These are phyloP conservation scores for Stachybotrys elegans DNA, from an alignment of 2,329 filamentous ascomycete species.

Conservation along the genomic window DNA sequence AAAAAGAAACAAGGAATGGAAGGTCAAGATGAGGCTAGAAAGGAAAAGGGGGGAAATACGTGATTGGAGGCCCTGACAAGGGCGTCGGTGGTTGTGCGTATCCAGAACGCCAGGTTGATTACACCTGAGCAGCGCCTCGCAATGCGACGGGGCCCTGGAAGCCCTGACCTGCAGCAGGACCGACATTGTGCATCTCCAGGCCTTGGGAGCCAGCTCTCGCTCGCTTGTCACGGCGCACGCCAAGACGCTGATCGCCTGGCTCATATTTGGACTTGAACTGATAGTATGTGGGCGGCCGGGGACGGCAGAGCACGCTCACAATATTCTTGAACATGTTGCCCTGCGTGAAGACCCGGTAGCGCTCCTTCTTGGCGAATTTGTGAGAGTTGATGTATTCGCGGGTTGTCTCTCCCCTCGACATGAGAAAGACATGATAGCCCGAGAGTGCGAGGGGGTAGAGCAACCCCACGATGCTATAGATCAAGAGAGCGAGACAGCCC, in stretches of 20 bases:
- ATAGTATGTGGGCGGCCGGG: constrained; percentile 82
- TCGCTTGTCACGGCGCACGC: constrained; percentile 34
- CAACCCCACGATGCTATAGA: constrained; percentile 71
- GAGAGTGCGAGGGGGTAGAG: constrained; percentile 80
- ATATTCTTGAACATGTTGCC: constrained; percentile 72
- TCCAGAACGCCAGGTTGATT: too few species aligned
- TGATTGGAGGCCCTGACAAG: background rate
- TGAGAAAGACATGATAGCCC: constrained; percentile 87
- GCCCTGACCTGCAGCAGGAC: constrained; percentile 29
- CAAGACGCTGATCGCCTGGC: constrained; percentile 81
- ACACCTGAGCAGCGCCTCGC: constrained; percentile 26
- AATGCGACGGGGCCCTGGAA: constrained; percentile 52
- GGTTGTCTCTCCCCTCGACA: constrained; percentile 88
- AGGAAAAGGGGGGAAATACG: constrained; percentile 7
- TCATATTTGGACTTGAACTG: constrained; percentile 74
- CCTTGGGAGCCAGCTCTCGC: constrained; percentile 47
- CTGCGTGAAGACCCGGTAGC: constrained; percentile 86
- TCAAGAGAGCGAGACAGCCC: constrained; percentile 81
- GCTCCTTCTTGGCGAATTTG: constrained; percentile 88
- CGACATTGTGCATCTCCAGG: constrained; percentile 70
- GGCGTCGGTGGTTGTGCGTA: too few species aligned
- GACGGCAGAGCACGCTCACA: constrained; percentile 73
- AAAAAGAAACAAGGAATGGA: constrained; percentile 6
- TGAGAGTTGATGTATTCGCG: constrained; percentile 94
- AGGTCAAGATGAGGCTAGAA: constrained; percentile 5